Percentiles rank a stretch among this genome's conserved stretches.
Conservation (phyloP, 2,329 filamentous ascomycete genomes). For the Fonsecaea monophora region DNA sequence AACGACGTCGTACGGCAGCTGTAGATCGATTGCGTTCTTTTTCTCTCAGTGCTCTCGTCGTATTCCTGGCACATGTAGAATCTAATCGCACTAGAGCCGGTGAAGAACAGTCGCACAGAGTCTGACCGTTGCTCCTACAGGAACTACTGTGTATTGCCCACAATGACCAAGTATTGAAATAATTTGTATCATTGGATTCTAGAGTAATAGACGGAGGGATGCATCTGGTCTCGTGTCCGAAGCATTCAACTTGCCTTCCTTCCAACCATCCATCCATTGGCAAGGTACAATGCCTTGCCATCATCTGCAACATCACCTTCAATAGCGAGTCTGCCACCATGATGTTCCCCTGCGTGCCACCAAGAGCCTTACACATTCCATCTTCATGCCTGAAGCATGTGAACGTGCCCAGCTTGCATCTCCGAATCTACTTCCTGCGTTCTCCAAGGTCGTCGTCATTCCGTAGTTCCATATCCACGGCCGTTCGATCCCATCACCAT, state of each 20-base stretch:
- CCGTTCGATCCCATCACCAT: slow-evolving; percentile 9
- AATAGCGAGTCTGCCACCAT: background rate
- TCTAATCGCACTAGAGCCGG: background rate
- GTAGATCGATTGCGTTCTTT: background rate
- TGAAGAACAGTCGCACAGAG: background rate
- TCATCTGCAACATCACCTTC: background rate
- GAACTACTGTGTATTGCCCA: too few species aligned
- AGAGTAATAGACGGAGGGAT: background rate
- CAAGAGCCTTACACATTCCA: background rate
- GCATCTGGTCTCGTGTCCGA: background rate
- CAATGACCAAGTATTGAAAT: background rate
- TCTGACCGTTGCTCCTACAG: background rate
- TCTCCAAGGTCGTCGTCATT: background rate
- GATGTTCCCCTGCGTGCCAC: background rate
- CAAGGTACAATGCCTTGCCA: too few species aligned
- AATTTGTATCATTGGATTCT: background rate
- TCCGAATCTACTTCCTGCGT: background rate
- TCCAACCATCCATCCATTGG: too few species aligned
- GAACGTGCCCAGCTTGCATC: background rate
- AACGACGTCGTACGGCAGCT: background rate
- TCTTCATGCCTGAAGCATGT: background rate
- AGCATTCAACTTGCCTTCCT: background rate
- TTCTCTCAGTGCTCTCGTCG: background rate
- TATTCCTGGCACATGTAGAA: background rate
- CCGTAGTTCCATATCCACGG: slow-evolving; percentile 1